Percentiles rank a stretch among this genome's conserved stretches.
Conservation (phyloP, 2,329 filamentous ascomycete genomes). For the Pseudonectria buxi region DNA sequence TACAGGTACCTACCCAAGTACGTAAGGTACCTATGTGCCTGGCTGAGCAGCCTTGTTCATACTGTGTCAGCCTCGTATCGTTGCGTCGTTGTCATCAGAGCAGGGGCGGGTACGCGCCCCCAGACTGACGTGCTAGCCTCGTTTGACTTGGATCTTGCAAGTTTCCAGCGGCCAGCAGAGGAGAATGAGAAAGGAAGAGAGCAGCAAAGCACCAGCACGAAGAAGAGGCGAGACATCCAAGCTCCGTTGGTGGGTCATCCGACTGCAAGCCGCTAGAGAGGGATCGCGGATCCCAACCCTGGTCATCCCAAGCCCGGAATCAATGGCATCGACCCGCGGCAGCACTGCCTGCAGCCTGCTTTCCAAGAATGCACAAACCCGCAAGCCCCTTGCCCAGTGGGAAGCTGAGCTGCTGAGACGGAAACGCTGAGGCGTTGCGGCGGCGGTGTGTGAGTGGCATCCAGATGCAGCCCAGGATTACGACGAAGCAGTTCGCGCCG, state of each 20-base stretch:
- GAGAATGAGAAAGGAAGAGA: no score
- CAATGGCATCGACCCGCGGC: not conserved
- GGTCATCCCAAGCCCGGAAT: not conserved
- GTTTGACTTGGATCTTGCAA: no score
- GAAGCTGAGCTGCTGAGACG: slow-evolving; percentile 9
- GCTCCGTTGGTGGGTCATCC: slow-evolving; percentile 9
- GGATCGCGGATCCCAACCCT: slow-evolving; percentile 17
- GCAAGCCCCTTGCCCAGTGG: slow-evolving; percentile 8
- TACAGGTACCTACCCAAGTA: no score
- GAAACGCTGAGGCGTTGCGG: slow-evolving; percentile 9
- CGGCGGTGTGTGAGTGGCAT: not conserved
- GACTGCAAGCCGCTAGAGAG: slow-evolving; percentile 19
- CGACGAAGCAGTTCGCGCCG: slow-evolving; percentile 6
- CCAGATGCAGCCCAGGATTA: slow-evolving; percentile 1
- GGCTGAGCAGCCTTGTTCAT: no score
- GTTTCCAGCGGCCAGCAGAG: no score
- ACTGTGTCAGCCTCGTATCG: not conserved
- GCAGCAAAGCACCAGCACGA: not conserved
- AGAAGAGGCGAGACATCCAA: slow-evolving; percentile 9
- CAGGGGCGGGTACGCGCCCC: no score
- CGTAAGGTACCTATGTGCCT: no score
- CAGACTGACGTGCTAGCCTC: not conserved
- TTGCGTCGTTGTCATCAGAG: no score
- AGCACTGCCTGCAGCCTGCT: not conserved
- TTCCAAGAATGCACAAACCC: not conserved